These are phyloP conservation scores for Sordariomycetes sp. DNA, from an alignment of 2,329 filamentous ascomycete species.

Conservation along the genomic window DNA sequence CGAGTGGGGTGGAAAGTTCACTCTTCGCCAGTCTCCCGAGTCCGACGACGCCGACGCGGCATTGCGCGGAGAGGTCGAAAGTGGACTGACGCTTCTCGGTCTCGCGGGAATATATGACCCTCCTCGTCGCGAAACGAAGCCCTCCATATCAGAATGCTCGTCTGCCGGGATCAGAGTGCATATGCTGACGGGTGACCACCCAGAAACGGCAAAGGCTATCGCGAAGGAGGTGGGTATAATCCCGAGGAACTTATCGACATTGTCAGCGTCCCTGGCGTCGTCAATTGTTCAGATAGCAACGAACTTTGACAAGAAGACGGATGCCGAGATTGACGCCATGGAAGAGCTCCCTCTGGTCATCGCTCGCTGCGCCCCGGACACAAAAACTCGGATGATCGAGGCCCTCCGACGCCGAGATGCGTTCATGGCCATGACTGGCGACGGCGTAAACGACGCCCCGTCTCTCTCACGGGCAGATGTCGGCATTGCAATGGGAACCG, in stretches of 20 bases:
- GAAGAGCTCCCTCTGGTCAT: conserved; percentile 71
- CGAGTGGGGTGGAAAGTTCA: conserved; percentile 40
- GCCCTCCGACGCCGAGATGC: conserved; percentile 66
- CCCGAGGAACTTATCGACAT: conserved; percentile 45
- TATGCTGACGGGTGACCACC: conserved; percentile 79
- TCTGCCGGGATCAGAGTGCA: conserved; percentile 68
- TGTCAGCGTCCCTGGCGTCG: conserved; percentile 53
- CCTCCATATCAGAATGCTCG: conserved; percentile 59
- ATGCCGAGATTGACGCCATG: conserved; percentile 65
- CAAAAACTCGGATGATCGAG: conserved; percentile 86
- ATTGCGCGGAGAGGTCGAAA: conserved; percentile 53
- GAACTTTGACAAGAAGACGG: conserved; percentile 67
- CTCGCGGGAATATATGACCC: conserved; percentile 81
- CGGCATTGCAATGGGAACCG: conserved; percentile 84
- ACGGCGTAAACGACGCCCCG: conserved; percentile 80
- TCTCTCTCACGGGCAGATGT: conserved; percentile 74
- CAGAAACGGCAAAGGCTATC: conserved; percentile 67
- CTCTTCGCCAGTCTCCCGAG: conserved; percentile 18
- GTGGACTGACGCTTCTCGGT: conserved; percentile 63
- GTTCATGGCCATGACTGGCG: conserved; percentile 81
- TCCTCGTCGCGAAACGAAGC: conserved; percentile 68
- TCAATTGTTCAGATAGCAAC: conserved; percentile 65
- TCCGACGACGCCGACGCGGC: conserved; percentile 21
- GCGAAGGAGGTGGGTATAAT: conserved; percentile 72
- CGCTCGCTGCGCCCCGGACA: conserved; percentile 73